Percentiles rank a stretch among this genome's conserved stretches.
phyloP scores from a whole-genome alignment of 2,329 filamentous ascomycete species.

The Cryphonectria radicalis region DNA sequence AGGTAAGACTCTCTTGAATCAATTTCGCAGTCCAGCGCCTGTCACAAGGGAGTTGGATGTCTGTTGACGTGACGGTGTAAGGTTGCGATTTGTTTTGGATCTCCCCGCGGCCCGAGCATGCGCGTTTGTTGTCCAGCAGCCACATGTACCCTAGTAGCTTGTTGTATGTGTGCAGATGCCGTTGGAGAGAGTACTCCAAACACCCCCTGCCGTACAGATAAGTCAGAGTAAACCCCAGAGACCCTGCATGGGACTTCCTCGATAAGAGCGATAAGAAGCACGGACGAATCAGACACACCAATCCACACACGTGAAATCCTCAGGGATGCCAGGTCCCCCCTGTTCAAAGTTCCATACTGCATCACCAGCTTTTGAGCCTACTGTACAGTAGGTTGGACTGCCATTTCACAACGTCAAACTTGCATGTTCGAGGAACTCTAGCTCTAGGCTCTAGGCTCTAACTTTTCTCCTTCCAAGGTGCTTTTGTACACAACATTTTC shows the following conservation, averaged over 20 bases:
- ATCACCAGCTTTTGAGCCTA: neutral
- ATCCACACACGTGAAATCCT: slow-evolving; percentile 3
- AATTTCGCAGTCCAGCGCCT: neutral
- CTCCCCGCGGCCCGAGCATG: slow-evolving; percentile 16
- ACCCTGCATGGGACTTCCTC: neutral
- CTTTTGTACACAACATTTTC: neutral
- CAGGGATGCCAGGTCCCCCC: neutral
- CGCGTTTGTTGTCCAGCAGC: slow-evolving; percentile 1
- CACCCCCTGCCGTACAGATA: neutral
- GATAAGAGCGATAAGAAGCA: neutral
- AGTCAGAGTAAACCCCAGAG: neutral
- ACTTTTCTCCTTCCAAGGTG: slow-evolving; percentile 5
- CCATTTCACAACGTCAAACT: slow-evolving; percentile 5
- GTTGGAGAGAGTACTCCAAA: neutral
- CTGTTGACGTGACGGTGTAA: slow-evolving; percentile 19
- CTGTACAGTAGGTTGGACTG: neutral
- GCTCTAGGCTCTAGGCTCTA: neutral
- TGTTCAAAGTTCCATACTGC: neutral
- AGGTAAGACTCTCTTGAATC: neutral
- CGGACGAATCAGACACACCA: slow-evolving; percentile 6
- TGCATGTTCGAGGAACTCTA: neutral
- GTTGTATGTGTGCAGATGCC: neutral
- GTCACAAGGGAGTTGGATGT: slow-evolving; percentile 16
- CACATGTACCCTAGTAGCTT: neutral
- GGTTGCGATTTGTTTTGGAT: slow-evolving; percentile 20